Evolutionary conservation across 2,329 filamentous ascomycete genomes (phyloP).

Genomic region (Raffaelea albimanens): DNA sequence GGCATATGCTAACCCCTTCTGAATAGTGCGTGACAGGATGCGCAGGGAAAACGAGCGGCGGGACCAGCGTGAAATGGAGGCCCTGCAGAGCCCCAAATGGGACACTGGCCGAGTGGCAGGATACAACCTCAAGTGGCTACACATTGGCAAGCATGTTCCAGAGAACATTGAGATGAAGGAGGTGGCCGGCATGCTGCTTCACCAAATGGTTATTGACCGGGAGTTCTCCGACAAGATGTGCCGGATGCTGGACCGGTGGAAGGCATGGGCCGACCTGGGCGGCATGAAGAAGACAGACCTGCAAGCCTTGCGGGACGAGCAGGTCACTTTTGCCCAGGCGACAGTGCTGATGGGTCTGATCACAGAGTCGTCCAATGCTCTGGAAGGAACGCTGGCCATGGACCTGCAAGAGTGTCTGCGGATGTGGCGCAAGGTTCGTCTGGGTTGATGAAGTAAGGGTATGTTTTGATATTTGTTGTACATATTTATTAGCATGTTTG

Average conservation of each 20-base stretch:
- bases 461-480: too few species aligned
- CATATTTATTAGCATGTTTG: too few species aligned
- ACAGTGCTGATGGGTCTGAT: slow-evolving; percentile 38
- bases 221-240: slow-evolving; percentile 30
- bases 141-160: slow-evolving; percentile 7
- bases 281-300: slow-evolving; percentile 41
- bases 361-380: slow-evolving; percentile 31
- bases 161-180: slow-evolving; percentile 22
- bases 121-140: slow-evolving; percentile 35
- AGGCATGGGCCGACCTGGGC: slow-evolving; percentile 43
- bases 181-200: slow-evolving; percentile 35
- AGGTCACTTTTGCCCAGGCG: slow-evolving; percentile 35
- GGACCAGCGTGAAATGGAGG: slow-evolving; percentile 37
- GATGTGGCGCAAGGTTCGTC: slow-evolving; percentile 42
- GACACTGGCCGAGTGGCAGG: slow-evolving; percentile 35
- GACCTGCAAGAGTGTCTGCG: slow-evolving; percentile 46
- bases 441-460: too few species aligned
- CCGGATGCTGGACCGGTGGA: slow-evolving; percentile 41
- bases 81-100: slow-evolving; percentile 45
- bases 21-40: slow-evolving; percentile 32
- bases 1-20: background rate
- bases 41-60: slow-evolving; percentile 30
- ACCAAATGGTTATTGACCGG: slow-evolving; percentile 42
- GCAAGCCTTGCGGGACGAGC: slow-evolving; percentile 25
- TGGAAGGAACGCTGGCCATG: slow-evolving; percentile 37